phyloP scores from a whole-genome alignment of 2,329 filamentous ascomycete genomes.

The Aotearoamyces nothofagi region DNA sequence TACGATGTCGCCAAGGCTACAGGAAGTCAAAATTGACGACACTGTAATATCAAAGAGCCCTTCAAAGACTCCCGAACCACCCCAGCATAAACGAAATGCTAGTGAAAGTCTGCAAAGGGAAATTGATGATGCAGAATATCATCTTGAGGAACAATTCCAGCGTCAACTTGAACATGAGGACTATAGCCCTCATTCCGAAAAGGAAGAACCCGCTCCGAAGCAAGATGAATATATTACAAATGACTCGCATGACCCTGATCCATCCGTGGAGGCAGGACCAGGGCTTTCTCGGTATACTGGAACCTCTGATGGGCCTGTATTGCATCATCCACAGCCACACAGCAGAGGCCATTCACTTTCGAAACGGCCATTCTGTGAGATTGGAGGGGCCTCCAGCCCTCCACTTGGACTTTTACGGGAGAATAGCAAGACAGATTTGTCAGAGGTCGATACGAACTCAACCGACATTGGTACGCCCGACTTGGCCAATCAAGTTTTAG shows the following conservation, averaged over 20 bases:
- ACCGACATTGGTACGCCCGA: slow-evolving; percentile 55
- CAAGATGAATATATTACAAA: slow-evolving; percentile 7
- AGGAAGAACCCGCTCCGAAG: too few relatives aligned
- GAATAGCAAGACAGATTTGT: slow-evolving; percentile 29
- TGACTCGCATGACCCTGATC: slow-evolving; percentile 10
- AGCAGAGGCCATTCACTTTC: slow-evolving; percentile 58
- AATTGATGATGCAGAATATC: slow-evolving; percentile 74
- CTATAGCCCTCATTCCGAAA: slow-evolving; percentile 45
- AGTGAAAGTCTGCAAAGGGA: slow-evolving; percentile 70
- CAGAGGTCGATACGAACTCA: slow-evolving; percentile 59
- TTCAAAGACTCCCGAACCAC: slow-evolving; percentile 39
- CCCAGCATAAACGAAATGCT: slow-evolving; percentile 49
- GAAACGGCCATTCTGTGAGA: slow-evolving; percentile 47
- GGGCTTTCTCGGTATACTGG: slow-evolving; percentile 31
- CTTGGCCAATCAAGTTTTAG: slow-evolving; percentile 33
- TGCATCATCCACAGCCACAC: slow-evolving; percentile 62
- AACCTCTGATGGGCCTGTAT: slow-evolving; percentile 35
- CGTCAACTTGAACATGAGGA: slow-evolving; percentile 68
- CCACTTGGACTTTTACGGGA: background rate
- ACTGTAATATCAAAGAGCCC: slow-evolving; percentile 26
- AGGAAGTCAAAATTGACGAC: slow-evolving; percentile 56
- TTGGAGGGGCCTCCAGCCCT: slow-evolving; percentile 27
- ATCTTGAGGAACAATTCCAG: slow-evolving; percentile 65
- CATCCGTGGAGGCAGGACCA: slow-evolving; percentile 11
- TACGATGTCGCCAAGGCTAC: slow-evolving; percentile 44